These are phyloP conservation scores for Fusarium oxysporum DNA, from an alignment of 2,329 filamentous ascomycete species.

Conservation along the genomic window DNA sequence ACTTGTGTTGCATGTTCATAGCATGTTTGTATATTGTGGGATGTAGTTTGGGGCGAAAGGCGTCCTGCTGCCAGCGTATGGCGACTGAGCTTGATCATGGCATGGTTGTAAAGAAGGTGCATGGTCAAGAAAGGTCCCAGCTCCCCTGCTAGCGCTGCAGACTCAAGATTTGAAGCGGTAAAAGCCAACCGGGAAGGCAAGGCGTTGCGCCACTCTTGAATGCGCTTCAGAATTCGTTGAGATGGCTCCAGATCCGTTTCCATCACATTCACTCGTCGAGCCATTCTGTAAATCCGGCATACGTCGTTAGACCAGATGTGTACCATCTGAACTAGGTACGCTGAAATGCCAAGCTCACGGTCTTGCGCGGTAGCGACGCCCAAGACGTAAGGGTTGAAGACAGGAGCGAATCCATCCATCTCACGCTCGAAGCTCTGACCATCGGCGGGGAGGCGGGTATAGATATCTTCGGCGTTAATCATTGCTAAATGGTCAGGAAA, in stretches of 20 bases:
- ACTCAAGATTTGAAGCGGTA: conserved; percentile 67
- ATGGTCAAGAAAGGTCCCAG: conserved; percentile 71
- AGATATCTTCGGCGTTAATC: conserved; percentile 73
- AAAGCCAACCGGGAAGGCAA: conserved; percentile 68
- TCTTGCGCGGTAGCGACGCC: conserved; percentile 38
- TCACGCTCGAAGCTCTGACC: conserved; percentile 72
- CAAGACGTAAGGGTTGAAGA: conserved; percentile 65
- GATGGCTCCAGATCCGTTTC: conserved; percentile 52
- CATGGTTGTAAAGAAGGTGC: conserved; percentile 74
- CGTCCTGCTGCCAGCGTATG: conserved; percentile 59
- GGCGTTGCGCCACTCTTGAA: conserved; percentile 68
- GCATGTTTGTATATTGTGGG: conserved; percentile 60
- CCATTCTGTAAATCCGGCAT: conserved; percentile 63
- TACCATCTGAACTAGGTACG: conserved; percentile 70
- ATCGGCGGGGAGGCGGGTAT: conserved; percentile 73
- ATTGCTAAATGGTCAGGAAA: conserved; percentile 65
- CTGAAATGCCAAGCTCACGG: conserved; percentile 63
- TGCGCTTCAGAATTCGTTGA: conserved; percentile 60
- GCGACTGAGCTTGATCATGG: conserved; percentile 73
- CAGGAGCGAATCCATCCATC: conserved; percentile 66
- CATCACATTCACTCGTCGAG: conserved; percentile 44
- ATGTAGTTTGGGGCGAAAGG: conserved; percentile 55
- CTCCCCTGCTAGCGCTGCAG: conserved; percentile 63
- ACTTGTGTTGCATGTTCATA: conserved; percentile 65
- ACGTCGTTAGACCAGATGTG: conserved; percentile 74